Evolutionary conservation across 257 asterid genomes (phyloP).

Genomic region (Sherardia arvensis): DNA sequence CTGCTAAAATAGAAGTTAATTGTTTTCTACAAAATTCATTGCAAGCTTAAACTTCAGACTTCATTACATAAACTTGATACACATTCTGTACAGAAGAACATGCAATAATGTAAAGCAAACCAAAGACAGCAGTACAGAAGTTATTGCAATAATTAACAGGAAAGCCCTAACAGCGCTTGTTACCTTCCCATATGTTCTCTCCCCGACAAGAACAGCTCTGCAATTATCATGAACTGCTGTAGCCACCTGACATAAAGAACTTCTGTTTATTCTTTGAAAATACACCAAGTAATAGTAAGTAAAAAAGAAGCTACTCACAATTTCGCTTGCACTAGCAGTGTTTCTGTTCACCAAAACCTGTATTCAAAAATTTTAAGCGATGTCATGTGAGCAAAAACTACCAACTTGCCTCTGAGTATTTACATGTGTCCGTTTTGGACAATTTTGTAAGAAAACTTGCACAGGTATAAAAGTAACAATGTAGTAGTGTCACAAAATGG

Average conservation of each 20-base stretch:
- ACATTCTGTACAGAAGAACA: background rate
- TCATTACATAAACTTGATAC: background rate
- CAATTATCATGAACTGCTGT: constrained; percentile 99
- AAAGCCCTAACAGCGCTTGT: constrained; percentile 2
- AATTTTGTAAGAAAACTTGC: background rate
- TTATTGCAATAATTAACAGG: background rate
- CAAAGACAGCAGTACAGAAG: too few species aligned
- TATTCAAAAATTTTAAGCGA: constrained; percentile 18
- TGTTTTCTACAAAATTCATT: background rate
- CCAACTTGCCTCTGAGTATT: too few species aligned
- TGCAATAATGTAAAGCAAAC: too few species aligned
- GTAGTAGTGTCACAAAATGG: background rate
- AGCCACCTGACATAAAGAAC: constrained; percentile 66
- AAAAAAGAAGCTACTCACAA: constrained; percentile 51
- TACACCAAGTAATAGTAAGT: constrained; percentile 10
- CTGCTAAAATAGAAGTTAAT: background rate
- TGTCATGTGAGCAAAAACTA: background rate
- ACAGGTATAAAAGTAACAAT: background rate
- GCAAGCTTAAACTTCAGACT: background rate
- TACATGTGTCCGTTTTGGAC: background rate
- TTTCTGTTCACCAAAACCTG: constrained; percentile 95
- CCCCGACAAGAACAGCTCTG: constrained; percentile 95
- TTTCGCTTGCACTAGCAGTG: constrained; percentile 99
- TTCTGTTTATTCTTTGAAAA: background rate
- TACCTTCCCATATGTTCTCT: constrained; percentile 95